A percentile compares a stretch with the other conserved stretches of the same genome.
phyloP scores from a whole-genome alignment of 306 rosid species.

The Alnus glutinosa region DNA sequence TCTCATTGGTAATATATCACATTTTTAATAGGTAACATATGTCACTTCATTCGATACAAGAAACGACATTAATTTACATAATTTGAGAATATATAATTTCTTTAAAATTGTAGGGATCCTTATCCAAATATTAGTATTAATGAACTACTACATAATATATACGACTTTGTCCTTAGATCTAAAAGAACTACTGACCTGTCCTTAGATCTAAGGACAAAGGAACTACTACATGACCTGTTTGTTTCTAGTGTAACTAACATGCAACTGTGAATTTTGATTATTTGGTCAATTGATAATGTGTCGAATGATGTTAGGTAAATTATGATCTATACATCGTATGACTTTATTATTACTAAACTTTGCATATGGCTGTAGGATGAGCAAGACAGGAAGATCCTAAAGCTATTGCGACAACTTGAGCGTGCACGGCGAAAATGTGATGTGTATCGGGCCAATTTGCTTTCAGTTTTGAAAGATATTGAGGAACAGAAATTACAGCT shows the following conservation, averaged over 20 bases:
- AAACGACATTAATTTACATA: too few relatives aligned
- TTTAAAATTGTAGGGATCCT: too few relatives aligned
- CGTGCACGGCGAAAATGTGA: conserved; percentile 47
- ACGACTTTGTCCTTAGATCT: background rate
- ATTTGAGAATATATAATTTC: too few relatives aligned
- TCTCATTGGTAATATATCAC: too few relatives aligned
- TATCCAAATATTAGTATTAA: background rate
- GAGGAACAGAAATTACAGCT: conserved; percentile 52
- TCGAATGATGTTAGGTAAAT: background rate
- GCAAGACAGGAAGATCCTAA: conserved; percentile 45
- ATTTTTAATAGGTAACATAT: too few relatives aligned
- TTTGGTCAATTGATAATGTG: background rate
- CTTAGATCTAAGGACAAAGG: too few relatives aligned
- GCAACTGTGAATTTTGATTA: background rate
- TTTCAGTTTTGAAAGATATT: conserved; percentile 50
- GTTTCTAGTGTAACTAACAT: too few relatives aligned
- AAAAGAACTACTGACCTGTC: too few relatives aligned
- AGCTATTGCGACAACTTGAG: conserved; percentile 39
- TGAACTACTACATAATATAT: background rate
- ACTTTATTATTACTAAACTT: background rate
- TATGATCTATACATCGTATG: too few relatives aligned
- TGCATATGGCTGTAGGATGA: conserved; percentile 38
- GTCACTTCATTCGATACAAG: too few relatives aligned
- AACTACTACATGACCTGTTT: too few relatives aligned
- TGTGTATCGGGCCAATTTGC: conserved; percentile 49